Evolutionary conservation across 2,329 filamentous ascomycete genomes (phyloP).

Genomic region (Colletotrichum shisoi): DNA sequence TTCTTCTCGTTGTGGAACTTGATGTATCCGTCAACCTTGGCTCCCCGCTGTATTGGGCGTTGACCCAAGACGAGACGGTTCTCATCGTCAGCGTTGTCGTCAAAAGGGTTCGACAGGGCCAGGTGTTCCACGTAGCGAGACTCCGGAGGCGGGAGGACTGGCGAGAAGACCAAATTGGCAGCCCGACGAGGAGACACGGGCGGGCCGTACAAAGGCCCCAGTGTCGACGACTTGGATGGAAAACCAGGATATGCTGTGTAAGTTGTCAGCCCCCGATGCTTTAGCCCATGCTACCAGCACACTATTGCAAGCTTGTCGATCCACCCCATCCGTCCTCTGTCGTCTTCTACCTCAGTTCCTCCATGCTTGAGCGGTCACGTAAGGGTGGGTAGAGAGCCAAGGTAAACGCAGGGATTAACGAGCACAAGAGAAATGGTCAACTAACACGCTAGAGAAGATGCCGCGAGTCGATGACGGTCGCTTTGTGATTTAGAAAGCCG

Average conservation of each 20-base stretch:
- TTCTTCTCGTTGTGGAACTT: slow-evolving; percentile 26
- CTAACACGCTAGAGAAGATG: slow-evolving; percentile 20
- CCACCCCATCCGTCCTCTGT: not conserved
- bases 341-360: too few species aligned
- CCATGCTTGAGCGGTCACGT: not conserved
- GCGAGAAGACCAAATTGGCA: slow-evolving; percentile 6
- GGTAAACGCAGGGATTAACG: too few species aligned
- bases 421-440: not conserved
- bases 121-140: not conserved
- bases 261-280: not conserved
- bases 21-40: slow-evolving; percentile 38
- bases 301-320: not conserved
- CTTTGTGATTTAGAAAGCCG: slow-evolving; percentile 12
- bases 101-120: slow-evolving; percentile 29
- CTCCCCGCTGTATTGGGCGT: slow-evolving; percentile 8
- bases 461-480: not conserved
- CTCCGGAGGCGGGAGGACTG: slow-evolving; percentile 4
- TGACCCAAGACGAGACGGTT: slow-evolving; percentile 15
- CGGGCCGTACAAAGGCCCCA: slow-evolving; percentile 14
- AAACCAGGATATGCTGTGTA: slow-evolving; percentile 1
- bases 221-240: not conserved
- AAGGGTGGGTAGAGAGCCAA: not conserved
- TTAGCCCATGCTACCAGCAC: not conserved
- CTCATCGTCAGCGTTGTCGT: slow-evolving; percentile 33
- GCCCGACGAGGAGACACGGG: slow-evolving; percentile 3